These are phyloP conservation scores for Eimeria necatrix DNA, from an alignment of 169 alveolate species.

Conservation along the genomic window DNA sequence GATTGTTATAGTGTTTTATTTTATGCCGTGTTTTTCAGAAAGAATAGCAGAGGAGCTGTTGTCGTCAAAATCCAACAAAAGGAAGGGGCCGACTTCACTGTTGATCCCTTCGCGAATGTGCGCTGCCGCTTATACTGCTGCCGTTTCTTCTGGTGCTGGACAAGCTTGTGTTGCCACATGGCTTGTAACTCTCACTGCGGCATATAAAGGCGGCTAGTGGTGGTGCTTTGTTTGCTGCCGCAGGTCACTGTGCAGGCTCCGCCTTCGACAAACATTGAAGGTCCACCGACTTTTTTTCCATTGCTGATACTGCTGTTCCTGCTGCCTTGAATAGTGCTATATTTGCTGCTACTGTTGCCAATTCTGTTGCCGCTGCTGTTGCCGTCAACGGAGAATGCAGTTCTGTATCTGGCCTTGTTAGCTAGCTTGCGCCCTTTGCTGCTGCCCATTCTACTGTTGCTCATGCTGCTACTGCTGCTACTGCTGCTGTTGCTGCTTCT, in stretches of 20 bases:
- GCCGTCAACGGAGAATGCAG: not conserved
- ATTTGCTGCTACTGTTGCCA: not conserved
- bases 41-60: not conserved
- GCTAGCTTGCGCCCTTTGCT: not conserved
- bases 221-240: not conserved
- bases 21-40: not conserved
- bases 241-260: slow-evolving; percentile 15
- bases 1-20: not conserved
- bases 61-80: not conserved
- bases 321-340: too few relatives aligned
- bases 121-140: not conserved
- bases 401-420: too few relatives aligned
- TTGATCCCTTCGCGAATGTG: not conserved
- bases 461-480: not conserved
- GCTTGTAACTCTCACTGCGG: not conserved
- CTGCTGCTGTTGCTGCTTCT: slow-evolving; percentile 23
- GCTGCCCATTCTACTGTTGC: not conserved
- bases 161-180: not conserved
- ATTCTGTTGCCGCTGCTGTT: not conserved
- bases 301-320: not conserved
- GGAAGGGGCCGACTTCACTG: not conserved
- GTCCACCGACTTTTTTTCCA: not conserved
- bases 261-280: not conserved
- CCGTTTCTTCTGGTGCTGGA: not conserved
- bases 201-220: not conserved